These are phyloP conservation scores for Wickerhamiella azyma DNA, from an alignment of 805 yeast species.

Conservation along the genomic window DNA sequence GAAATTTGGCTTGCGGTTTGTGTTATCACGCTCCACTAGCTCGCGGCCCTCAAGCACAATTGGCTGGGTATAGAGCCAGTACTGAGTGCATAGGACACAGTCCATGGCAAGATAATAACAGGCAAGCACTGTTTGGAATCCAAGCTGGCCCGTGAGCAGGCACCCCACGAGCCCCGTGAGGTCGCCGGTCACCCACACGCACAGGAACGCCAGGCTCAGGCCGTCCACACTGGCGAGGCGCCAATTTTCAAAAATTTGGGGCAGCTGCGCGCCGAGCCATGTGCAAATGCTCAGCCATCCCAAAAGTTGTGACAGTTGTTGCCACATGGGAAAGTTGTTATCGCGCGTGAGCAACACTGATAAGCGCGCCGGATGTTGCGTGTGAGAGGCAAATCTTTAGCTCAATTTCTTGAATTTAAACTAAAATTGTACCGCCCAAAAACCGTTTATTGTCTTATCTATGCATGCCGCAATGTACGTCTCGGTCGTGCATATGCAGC, in stretches of 20 bases:
- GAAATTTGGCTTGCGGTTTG: constrained; percentile 4
- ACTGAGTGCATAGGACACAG: constrained; percentile 52
- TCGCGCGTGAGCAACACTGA: background rate
- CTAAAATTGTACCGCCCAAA: background rate
- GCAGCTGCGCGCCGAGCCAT: constrained; percentile 66
- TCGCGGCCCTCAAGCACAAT: constrained; percentile 17
- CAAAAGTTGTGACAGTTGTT: constrained; percentile 12
- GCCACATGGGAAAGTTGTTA: constrained; percentile 9
- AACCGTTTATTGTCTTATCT: background rate
- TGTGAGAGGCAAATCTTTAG: no score
- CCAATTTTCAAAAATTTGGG: constrained; percentile 52
- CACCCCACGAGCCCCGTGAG: constrained; percentile 53
- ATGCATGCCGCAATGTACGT: background rate
- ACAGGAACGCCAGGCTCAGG: constrained; percentile 43
- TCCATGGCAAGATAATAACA: constrained; percentile 65
- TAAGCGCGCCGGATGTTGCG: background rate
- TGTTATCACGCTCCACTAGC: constrained; percentile 2
- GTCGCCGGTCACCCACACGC: constrained; percentile 57
- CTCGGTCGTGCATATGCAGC: background rate
- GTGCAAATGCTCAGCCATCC: constrained; percentile 34
- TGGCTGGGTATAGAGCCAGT: constrained; percentile 41
- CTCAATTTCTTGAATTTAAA: no score
- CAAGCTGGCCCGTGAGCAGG: constrained; percentile 56
- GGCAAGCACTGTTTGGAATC: constrained; percentile 67
- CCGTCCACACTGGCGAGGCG: constrained; percentile 52